Evolutionary conservation across 2,329 filamentous ascomycete species (phyloP).

Genomic region (Drechslera avenae): DNA sequence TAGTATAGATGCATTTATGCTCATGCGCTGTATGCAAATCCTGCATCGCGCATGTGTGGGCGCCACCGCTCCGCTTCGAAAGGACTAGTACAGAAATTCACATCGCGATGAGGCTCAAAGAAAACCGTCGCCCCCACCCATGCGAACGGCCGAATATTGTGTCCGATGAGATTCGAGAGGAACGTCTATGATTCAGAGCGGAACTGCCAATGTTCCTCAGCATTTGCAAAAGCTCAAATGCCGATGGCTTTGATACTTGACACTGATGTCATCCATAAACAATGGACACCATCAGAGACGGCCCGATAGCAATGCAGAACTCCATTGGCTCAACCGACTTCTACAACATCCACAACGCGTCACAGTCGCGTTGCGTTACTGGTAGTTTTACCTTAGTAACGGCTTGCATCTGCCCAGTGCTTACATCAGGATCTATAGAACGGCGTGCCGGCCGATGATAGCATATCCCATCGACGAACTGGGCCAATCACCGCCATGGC

Average conservation of each 20-base stretch:
- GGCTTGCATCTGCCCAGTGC: slow-evolving; percentile 16
- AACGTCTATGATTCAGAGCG: background rate
- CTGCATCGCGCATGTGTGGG: background rate
- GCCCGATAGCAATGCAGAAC: background rate
- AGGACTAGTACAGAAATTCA: background rate
- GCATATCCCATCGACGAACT: background rate
- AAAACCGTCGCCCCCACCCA: background rate
- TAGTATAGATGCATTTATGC: background rate
- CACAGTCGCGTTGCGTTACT: slow-evolving; percentile 11
- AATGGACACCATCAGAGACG: background rate
- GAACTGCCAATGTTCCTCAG: slow-evolving; percentile 6
- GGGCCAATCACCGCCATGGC: slow-evolving; percentile 16
- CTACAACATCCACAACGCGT: slow-evolving; percentile 13
- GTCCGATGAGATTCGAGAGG: background rate
- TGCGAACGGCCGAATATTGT: background rate
- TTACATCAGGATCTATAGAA: slow-evolving; percentile 11
- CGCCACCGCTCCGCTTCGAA: background rate
- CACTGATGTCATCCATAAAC: background rate
- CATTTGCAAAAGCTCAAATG: background rate
- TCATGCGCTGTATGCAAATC: background rate
- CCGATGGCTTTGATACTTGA: background rate
- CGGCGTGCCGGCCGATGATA: slow-evolving; percentile 1
- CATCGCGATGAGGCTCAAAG: background rate
- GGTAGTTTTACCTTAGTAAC: slow-evolving; percentile 20
- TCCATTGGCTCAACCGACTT: background rate